A percentile compares a stretch with the other conserved stretches of the same genome.
phyloP scores from a whole-genome alignment of 192 early-diverging fungal species.

The Pilobolus umbonatus region DNA sequence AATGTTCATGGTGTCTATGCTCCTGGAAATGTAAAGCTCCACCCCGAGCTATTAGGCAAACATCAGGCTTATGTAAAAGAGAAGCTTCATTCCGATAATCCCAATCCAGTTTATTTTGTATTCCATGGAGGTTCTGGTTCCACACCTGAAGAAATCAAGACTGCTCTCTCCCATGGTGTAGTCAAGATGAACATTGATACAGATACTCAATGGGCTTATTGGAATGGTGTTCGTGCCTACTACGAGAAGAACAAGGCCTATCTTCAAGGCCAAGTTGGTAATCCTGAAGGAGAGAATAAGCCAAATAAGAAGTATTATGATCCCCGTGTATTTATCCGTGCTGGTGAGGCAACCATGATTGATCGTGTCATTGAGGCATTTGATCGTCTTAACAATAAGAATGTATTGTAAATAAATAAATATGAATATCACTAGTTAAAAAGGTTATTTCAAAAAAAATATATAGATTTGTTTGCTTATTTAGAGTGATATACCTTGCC shows the following conservation, averaged over 20 bases:
- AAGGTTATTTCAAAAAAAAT: too few species aligned
- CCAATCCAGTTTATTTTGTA: slow-evolving; percentile 90
- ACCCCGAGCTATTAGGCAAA: slow-evolving; percentile 88
- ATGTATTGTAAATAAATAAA: slow-evolving; percentile 57
- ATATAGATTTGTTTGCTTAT: too few species aligned
- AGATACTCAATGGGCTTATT: slow-evolving; percentile 97
- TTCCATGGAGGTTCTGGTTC: slow-evolving; percentile 97
- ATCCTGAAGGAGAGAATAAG: slow-evolving; percentile 92
- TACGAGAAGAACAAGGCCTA: slow-evolving; percentile 86
- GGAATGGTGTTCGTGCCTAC: slow-evolving; percentile 80
- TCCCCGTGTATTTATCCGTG: slow-evolving; percentile 89
- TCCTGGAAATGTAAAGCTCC: slow-evolving; percentile 92
- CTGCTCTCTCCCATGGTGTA: slow-evolving; percentile 52
- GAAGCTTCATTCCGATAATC: slow-evolving; percentile 49
- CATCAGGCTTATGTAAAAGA: slow-evolving; percentile 81
- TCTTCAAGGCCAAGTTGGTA: slow-evolving; percentile 89
- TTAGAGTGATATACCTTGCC: too few species aligned
- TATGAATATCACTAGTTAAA: too few species aligned
- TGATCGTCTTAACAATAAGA: slow-evolving; percentile 64
- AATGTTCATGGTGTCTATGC: slow-evolving; percentile 78
- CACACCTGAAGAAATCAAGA: slow-evolving; percentile 27
- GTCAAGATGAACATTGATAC: slow-evolving; percentile 99
- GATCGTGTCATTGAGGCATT: slow-evolving; percentile 74
- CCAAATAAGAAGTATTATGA: slow-evolving; percentile 99
- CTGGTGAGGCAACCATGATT: slow-evolving; percentile 83